phyloP scores from a whole-genome alignment of 306 rosid genomes.

The Mimosa pudica region DNA sequence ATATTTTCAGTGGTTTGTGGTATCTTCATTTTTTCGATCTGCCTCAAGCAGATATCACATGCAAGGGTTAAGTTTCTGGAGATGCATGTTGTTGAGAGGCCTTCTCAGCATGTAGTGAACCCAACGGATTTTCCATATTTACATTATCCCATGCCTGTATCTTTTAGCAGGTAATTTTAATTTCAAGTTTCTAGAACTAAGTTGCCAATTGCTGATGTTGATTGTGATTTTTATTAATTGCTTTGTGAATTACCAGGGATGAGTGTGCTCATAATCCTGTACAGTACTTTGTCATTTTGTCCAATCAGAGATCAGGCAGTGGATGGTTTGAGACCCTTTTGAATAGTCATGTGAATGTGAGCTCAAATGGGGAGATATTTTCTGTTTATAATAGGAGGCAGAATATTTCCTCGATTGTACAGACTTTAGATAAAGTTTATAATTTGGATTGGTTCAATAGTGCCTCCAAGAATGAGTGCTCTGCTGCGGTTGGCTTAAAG shows the following conservation, averaged over 20 bases:
- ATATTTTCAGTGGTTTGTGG: slow-evolving; percentile 69
- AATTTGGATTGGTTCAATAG: slow-evolving; percentile 93
- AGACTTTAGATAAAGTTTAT: slow-evolving; percentile 79
- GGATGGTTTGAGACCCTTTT: slow-evolving; percentile 96
- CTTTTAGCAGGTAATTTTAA: slow-evolving; percentile 82
- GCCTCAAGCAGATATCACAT: slow-evolving; percentile 72
- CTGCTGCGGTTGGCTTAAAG: slow-evolving; percentile 96
- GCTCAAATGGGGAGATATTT: slow-evolving; percentile 94
- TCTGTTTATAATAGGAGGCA: slow-evolving; percentile 67
- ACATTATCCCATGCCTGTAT: slow-evolving; percentile 81
- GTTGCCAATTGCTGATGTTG: neutral
- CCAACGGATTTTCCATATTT: slow-evolving; percentile 42
- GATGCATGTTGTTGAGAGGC: slow-evolving; percentile 51
- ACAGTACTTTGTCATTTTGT: slow-evolving; percentile 72
- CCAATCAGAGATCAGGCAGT: slow-evolving; percentile 96
- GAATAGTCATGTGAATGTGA: slow-evolving; percentile 79
- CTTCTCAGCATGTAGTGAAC: slow-evolving; percentile 35
- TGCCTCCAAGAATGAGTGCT: slow-evolving; percentile 93
- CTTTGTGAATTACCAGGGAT: slow-evolving; percentile 52
- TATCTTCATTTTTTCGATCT: slow-evolving; percentile 66
- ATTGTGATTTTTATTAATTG: slow-evolving; percentile 28
- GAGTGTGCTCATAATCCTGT: slow-evolving; percentile 86
- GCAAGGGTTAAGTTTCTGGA: slow-evolving; percentile 48
- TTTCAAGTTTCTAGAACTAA: slow-evolving; percentile 20
- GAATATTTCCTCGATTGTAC: slow-evolving; percentile 68